These are phyloP conservation scores for Rutstroemia sp. DNA, from an alignment of 2,329 filamentous ascomycete genomes.

Conservation along the genomic window DNA sequence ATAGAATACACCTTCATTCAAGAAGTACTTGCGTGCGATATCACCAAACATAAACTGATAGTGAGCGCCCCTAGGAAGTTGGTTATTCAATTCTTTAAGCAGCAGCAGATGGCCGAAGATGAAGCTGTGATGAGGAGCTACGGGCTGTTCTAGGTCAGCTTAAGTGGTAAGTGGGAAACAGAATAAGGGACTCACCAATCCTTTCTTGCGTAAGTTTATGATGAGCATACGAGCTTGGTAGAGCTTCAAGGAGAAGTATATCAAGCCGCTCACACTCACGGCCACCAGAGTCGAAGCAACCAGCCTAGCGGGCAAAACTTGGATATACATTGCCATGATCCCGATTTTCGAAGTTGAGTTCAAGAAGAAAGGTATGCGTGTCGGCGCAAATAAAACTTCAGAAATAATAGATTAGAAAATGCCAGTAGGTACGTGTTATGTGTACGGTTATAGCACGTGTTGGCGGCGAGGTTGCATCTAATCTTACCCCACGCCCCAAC, in stretches of 20 bases:
- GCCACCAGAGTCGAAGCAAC: background rate
- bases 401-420: too few species aligned
- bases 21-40: conserved; percentile 13
- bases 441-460: too few species aligned
- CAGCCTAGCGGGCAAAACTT: too few species aligned
- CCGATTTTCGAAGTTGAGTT: too few species aligned
- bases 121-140: background rate
- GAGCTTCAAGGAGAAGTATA: background rate
- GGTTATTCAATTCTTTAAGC: background rate
- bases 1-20: conserved; percentile 16
- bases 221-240: background rate
- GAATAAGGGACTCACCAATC: background rate
- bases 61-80: conserved; percentile 13
- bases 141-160: background rate
- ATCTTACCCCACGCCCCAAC: too few species aligned
- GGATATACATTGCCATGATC: too few species aligned
- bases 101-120: background rate
- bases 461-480: too few species aligned
- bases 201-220: background rate
- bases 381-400: too few species aligned
- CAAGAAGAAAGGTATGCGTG: too few species aligned
- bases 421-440: too few species aligned
- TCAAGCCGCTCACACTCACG: background rate
- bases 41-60: conserved; percentile 12
- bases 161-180: background rate